phyloP scores from a whole-genome alignment of 371 early-diverging fungal species.

The Apophysomyces variabilis region DNA sequence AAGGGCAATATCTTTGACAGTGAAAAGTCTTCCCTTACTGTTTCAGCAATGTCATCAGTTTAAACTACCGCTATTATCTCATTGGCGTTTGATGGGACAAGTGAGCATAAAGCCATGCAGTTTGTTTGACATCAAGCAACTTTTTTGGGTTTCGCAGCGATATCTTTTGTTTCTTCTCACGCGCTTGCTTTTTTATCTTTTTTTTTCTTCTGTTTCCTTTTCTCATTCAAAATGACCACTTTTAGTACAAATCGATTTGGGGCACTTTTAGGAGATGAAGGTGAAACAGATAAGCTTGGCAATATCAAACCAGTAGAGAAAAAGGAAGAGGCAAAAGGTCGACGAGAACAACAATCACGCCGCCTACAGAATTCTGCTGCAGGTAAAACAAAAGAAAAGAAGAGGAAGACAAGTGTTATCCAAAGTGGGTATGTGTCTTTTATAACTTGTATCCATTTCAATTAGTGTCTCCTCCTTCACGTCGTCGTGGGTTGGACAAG shows the following conservation, averaged over 20 bases:
- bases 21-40: too few species aligned
- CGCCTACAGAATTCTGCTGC: constrained; percentile 20
- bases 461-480: constrained; percentile 50
- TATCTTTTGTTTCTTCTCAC: too few species aligned
- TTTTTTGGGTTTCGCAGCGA: too few species aligned
- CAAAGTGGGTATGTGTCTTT: too few species aligned
- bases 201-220: constrained; percentile 14
- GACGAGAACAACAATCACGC: constrained; percentile 19
- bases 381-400: constrained; percentile 20
- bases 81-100: background rate
- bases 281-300: constrained; percentile 48
- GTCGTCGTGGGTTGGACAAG: constrained; percentile 21
- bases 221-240: constrained; percentile 32
- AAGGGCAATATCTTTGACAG: too few species aligned
- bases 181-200: background rate
- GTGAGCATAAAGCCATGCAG: constrained; percentile 12
- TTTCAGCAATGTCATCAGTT: background rate
- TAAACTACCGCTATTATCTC: background rate
- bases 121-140: background rate
- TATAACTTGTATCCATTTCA: background rate
- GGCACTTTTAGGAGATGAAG: constrained; percentile 42
- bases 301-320: constrained; percentile 42
- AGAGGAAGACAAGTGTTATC: background rate
- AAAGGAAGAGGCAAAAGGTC: constrained; percentile 26
- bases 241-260: constrained; percentile 38